Conservation (phyloP, 208 protist genomes). For the Leishmania braziliensis region DNA sequence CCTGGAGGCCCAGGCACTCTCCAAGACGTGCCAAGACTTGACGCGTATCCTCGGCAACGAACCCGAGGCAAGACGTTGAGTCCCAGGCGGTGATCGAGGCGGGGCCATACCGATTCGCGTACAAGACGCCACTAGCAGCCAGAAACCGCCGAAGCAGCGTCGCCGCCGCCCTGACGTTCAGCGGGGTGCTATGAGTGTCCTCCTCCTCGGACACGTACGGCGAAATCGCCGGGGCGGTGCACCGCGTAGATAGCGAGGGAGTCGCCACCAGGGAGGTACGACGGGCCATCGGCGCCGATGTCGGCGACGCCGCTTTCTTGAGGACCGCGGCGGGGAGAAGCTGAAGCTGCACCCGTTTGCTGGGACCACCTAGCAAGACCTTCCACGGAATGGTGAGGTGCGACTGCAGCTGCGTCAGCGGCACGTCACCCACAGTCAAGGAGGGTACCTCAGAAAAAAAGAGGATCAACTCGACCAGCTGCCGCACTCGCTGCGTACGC, state of each 20-base stretch:
- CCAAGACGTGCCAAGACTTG: slow-evolving; percentile 27
- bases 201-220: slow-evolving; percentile 28
- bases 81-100: not conserved
- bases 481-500: slow-evolving; percentile 36
- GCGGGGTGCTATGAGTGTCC: slow-evolving; percentile 1
- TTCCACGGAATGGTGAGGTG: slow-evolving; percentile 41
- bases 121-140: slow-evolving; percentile 18
- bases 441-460: slow-evolving; percentile 56
- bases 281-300: not conserved
- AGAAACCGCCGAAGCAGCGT: slow-evolving; percentile 31
- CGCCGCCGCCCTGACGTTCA: slow-evolving; percentile 13
- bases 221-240: not conserved
- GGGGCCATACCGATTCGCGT: slow-evolving; percentile 5
- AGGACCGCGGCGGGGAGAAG: slow-evolving; percentile 21
- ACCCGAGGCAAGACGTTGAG: slow-evolving; percentile 1
- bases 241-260: not conserved
- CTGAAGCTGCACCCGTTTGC: slow-evolving; percentile 26
- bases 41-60: slow-evolving; percentile 31
- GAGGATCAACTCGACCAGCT: slow-evolving; percentile 53
- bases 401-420: slow-evolving; percentile 27
- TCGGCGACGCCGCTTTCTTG: not conserved
- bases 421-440: slow-evolving; percentile 28
- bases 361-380: slow-evolving; percentile 33
- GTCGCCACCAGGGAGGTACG: not conserved
- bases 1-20: slow-evolving; percentile 39